These are phyloP conservation scores for Solanum okadae DNA, from an alignment of 257 asterid genomes.

Conservation along the genomic window DNA sequence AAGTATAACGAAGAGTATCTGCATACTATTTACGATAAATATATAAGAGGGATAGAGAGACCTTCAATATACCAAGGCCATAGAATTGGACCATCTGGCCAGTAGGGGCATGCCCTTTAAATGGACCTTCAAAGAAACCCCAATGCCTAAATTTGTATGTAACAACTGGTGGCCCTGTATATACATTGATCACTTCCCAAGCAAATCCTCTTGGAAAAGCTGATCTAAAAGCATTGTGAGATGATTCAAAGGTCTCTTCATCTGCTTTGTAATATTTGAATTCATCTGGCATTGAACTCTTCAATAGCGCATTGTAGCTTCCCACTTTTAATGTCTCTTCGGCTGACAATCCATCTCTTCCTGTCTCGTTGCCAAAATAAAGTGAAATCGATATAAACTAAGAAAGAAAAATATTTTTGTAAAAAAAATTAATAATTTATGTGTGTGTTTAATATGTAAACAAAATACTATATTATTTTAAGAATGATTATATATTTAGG, in stretches of 20 bases:
- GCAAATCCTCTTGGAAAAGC: slow-evolving; percentile 90
- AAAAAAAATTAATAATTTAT: background rate
- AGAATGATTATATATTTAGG: too few species aligned
- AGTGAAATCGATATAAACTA: background rate
- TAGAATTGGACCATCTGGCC: slow-evolving; percentile 61
- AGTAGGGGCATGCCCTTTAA: slow-evolving; percentile 65
- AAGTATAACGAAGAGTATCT: accelerated
- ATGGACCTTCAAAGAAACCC: slow-evolving; percentile 91
- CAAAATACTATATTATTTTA: background rate
- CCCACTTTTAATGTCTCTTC: slow-evolving; percentile 68
- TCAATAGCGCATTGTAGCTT: slow-evolving; percentile 69
- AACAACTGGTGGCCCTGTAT: slow-evolving; percentile 65
- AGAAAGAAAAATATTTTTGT: background rate
- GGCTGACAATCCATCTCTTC: slow-evolving; percentile 55
- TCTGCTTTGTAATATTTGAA: slow-evolving; percentile 70
- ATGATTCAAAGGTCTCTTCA: slow-evolving; percentile 73
- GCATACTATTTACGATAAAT: background rate
- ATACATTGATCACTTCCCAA: slow-evolving; percentile 72
- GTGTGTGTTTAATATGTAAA: background rate
- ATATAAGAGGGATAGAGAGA: background rate
- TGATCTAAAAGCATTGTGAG: slow-evolving; percentile 52
- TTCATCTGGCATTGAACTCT: slow-evolving; percentile 75
- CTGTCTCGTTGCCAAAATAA: slow-evolving; percentile 1
- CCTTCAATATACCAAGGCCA: slow-evolving; percentile 66
- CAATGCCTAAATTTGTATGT: slow-evolving; percentile 83